These are phyloP conservation scores for Creolimax fragrantissima DNA, from an alignment of 78 protist genomes.

Conservation along the genomic window DNA sequence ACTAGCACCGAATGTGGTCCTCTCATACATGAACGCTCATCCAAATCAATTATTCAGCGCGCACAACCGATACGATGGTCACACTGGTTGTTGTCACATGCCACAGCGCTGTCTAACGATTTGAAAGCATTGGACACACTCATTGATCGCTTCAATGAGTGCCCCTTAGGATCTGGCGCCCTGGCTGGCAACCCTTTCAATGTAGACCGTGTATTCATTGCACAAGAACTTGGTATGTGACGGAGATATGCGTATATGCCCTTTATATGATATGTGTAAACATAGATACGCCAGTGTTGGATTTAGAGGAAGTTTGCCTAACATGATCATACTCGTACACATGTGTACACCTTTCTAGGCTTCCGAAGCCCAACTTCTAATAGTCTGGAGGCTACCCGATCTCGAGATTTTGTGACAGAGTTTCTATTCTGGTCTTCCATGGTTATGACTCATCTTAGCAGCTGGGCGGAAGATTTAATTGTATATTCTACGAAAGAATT, in stretches of 20 bases:
- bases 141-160: constrained; percentile 4
- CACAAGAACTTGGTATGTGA: constrained; percentile 37
- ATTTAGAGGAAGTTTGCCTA: neutral
- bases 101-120: constrained; percentile 35
- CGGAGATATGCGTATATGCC: neutral
- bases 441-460: constrained; percentile 39
- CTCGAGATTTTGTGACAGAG: constrained; percentile 62
- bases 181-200: constrained; percentile 67
- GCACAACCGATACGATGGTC: constrained; percentile 63
- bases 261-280: neutral
- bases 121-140: neutral
- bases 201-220: constrained; percentile 47
- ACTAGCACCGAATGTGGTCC: no score
- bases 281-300: neutral
- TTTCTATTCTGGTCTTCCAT: constrained; percentile 40
- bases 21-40: no score
- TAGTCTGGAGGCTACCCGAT: constrained; percentile 50
- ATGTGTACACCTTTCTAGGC: neutral
- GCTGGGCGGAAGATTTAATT: constrained; percentile 58
- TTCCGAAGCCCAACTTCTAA: constrained; percentile 32
- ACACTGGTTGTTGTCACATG: constrained; percentile 55
- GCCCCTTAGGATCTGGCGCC: constrained; percentile 58
- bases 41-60: no score
- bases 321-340: neutral
- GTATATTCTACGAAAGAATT: constrained; percentile 58